phyloP scores from a whole-genome alignment of 306 rosid genomes.

The Dryas alaskensis region DNA sequence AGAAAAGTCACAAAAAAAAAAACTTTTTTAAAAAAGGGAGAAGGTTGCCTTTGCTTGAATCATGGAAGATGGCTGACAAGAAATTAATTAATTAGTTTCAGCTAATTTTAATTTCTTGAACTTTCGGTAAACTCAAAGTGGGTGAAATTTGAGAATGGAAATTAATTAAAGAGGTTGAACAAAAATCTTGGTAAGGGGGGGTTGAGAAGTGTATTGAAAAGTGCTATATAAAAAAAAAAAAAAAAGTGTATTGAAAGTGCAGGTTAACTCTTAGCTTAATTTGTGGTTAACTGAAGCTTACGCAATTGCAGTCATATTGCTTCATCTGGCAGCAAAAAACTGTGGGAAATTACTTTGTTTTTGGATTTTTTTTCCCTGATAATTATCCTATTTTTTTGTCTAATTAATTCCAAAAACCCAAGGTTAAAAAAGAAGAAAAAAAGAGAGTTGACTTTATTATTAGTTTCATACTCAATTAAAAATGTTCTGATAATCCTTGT shows the following conservation, averaged over 20 bases:
- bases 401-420: too few relatives aligned
- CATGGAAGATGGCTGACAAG: slow-evolving; percentile 11
- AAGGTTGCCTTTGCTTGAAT: slow-evolving; percentile 21
- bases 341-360: not conserved
- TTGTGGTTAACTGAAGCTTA: not conserved
- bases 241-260: slow-evolving; percentile 2
- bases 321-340: slow-evolving; percentile 20
- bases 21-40: not conserved
- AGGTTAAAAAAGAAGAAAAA: not conserved
- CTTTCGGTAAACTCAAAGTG: slow-evolving; percentile 3
- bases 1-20: slow-evolving; percentile 15
- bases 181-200: not conserved
- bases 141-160: not conserved
- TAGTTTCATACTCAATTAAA: slow-evolving; percentile 12
- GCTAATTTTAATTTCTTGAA: not conserved
- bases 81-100: not conserved
- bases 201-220: not conserved
- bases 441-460: not conserved
- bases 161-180: not conserved
- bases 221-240: too few relatives aligned
- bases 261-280: not conserved
- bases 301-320: slow-evolving; percentile 21
- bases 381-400: not conserved
- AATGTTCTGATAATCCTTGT: slow-evolving; percentile 2
- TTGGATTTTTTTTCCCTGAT: not conserved